Conservation (phyloP, 164 flowering plant species). For the Protea cynaroides region DNA sequence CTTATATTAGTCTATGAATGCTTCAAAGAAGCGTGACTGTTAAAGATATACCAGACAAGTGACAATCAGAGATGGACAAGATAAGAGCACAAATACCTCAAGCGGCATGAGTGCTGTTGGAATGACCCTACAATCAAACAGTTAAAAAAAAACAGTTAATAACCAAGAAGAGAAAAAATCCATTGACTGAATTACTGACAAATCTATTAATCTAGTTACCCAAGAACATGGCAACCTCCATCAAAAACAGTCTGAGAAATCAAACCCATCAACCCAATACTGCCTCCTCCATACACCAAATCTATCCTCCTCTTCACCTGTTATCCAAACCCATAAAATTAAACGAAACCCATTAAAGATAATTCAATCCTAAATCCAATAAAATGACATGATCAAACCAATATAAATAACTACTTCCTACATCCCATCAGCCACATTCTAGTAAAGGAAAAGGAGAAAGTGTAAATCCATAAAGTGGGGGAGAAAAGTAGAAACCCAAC, state of each 20-base stretch:
- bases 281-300: conserved; percentile 97
- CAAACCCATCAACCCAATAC: conserved; percentile 92
- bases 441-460: background rate
- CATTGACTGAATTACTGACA: conserved; percentile 1
- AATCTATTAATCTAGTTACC: conserved; percentile 32
- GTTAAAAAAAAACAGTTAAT: conserved; percentile 10
- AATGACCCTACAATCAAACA: conserved; percentile 58
- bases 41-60: background rate
- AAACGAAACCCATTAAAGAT: conserved; percentile 2
- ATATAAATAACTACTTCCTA: too few species aligned
- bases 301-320: conserved; percentile 81
- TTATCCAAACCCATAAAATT: conserved; percentile 5
- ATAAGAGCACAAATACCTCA: conserved; percentile 49
- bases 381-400: too few species aligned
- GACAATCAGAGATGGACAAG: background rate
- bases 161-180: background rate
- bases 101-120: conserved; percentile 87
- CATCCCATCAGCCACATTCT: too few species aligned
- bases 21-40: too few species aligned
- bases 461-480: background rate
- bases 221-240: conserved; percentile 90
- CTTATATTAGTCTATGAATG: too few species aligned
- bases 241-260: conserved; percentile 59
- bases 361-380: background rate
- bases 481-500: background rate